phyloP scores from a whole-genome alignment of 345 rosid genomes.

The Adansonia digitata region DNA sequence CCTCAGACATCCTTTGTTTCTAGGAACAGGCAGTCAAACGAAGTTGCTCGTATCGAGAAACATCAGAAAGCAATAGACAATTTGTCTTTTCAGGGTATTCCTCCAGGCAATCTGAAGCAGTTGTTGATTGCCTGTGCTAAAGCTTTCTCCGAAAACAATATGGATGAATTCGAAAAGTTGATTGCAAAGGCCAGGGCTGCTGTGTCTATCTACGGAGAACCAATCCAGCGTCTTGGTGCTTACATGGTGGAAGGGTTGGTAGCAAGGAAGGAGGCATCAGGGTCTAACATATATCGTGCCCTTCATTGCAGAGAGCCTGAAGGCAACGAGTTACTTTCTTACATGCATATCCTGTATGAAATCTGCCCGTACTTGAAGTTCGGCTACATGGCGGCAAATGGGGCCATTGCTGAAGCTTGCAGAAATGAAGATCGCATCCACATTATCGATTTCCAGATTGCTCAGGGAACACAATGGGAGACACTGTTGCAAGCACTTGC shows the following conservation, averaged over 20 bases:
- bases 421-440: constrained; percentile 51
- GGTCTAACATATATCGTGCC: constrained; percentile 40
- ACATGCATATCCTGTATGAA: constrained; percentile 57
- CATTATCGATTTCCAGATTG: constrained; percentile 64
- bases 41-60: constrained; percentile 33
- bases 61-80: constrained; percentile 25
- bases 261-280: constrained; percentile 55
- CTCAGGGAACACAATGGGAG: constrained; percentile 66
- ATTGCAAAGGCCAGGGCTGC: constrained; percentile 39
- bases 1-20: constrained; percentile 29
- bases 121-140: constrained; percentile 57
- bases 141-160: constrained; percentile 42
- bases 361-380: constrained; percentile 74
- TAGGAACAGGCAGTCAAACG: constrained; percentile 21
- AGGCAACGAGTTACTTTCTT: constrained; percentile 57
- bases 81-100: constrained; percentile 13
- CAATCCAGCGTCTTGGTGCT: constrained; percentile 64
- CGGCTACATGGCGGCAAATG: constrained; percentile 80
- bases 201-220: constrained; percentile 54
- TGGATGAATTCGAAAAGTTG: constrained; percentile 39
- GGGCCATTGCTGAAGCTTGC: constrained; percentile 79
- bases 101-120: constrained; percentile 41
- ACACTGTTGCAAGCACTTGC: constrained; percentile 73
- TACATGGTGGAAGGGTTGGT: constrained; percentile 64
- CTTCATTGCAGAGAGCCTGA: constrained; percentile 55